phyloP scores from a whole-genome alignment of 768 basidiomycete genomes.

The Mycena leptocephala region DNA sequence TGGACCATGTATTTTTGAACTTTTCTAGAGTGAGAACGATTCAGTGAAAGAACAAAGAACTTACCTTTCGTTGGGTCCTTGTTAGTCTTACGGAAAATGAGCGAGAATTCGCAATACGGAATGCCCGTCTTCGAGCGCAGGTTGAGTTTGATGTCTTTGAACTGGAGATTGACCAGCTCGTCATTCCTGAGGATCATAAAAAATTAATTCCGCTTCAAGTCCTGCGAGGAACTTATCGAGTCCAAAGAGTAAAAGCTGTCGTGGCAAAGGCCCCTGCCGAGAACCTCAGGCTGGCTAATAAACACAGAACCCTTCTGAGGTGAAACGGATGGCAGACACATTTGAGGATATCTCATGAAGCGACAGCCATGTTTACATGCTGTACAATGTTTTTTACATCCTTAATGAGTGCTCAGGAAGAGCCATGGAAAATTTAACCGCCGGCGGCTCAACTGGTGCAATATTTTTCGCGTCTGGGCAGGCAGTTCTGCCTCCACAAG shows the following conservation, averaged over 20 bases:
- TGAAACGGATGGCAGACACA: too few relatives aligned
- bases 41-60: neutral
- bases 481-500: too few relatives aligned
- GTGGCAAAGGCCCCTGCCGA: conserved; percentile 37
- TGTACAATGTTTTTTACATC: too few relatives aligned
- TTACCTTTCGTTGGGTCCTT: conserved; percentile 39
- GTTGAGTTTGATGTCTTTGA: conserved; percentile 22
- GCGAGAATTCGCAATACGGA: conserved; percentile 32
- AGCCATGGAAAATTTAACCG: too few relatives aligned
- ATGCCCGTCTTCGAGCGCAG: conserved; percentile 6
- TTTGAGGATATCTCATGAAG: too few relatives aligned
- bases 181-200: conserved; percentile 23
- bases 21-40: neutral
- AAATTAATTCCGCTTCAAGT: neutral
- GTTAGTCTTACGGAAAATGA: conserved; percentile 41
- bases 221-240: conserved; percentile 11
- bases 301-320: too few relatives aligned
- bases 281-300: too few relatives aligned
- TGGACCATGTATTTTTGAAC: conserved; percentile 30
- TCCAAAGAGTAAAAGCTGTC: conserved; percentile 38
- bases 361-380: too few relatives aligned
- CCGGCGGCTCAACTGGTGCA: too few relatives aligned
- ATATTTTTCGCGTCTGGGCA: too few relatives aligned
- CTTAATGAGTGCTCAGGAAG: too few relatives aligned
- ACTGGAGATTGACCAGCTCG: conserved; percentile 34